Evolutionary conservation across 306 rosid species (phyloP).

Genomic region (Pueraria montana): DNA sequence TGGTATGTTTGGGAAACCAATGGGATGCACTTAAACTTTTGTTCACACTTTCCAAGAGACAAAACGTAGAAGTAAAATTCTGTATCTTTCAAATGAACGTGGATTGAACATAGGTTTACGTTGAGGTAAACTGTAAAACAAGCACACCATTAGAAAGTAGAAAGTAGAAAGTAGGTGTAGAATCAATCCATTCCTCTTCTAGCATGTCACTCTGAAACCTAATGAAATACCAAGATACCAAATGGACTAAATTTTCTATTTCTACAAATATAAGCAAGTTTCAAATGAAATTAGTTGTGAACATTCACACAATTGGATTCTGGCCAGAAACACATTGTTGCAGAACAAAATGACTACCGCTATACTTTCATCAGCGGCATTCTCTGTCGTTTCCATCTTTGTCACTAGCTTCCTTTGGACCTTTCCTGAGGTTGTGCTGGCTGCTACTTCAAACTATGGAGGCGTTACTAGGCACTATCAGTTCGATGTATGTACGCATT

Average conservation of each 20-base stretch:
- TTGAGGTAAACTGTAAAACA: too few relatives aligned
- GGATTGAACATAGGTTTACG: too few relatives aligned
- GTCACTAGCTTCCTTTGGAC: background rate
- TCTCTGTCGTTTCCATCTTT: background rate
- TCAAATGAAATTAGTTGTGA: background rate
- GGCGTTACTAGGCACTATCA: background rate
- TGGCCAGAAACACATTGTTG: background rate
- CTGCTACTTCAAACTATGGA: conserved; percentile 2
- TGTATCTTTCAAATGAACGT: too few relatives aligned
- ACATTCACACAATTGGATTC: background rate
- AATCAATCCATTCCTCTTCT: background rate
- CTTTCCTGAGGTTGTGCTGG: background rate
- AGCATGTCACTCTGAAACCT: background rate
- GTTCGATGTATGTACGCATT: background rate
- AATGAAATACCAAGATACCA: background rate
- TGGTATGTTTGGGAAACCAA: too few relatives aligned
- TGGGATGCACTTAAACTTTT: too few relatives aligned
- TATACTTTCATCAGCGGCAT: background rate
- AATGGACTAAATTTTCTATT: background rate
- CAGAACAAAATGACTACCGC: background rate
- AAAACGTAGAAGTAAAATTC: too few relatives aligned
- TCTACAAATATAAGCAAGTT: background rate
- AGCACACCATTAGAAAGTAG: too few relatives aligned
- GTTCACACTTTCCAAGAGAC: too few relatives aligned
- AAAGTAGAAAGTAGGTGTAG: background rate